Percentiles rank a stretch among this genome's conserved stretches.
phyloP scores from a whole-genome alignment of 257 asterid species.

The Leptodermis oblonga region DNA sequence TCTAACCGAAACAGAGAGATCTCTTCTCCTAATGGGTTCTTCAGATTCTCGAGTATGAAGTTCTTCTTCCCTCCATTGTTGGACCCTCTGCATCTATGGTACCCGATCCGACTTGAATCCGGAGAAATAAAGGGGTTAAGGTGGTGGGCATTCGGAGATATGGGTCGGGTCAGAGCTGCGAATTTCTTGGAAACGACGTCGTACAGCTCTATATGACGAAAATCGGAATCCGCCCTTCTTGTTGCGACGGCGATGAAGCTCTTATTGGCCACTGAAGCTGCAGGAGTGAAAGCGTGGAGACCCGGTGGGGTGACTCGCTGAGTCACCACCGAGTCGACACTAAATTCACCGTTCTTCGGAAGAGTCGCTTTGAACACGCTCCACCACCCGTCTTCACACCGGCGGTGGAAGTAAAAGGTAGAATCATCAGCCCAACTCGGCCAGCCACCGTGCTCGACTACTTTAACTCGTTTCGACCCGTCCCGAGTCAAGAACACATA shows the following conservation, averaged over 20 bases:
- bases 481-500: conserved; percentile 58
- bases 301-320: conserved; percentile 83
- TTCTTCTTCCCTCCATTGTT: conserved; percentile 25
- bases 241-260: conserved; percentile 77
- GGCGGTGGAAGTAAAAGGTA: conserved; percentile 72
- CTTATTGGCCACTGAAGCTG: conserved; percentile 47
- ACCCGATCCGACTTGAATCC: conserved; percentile 54
- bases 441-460: conserved; percentile 90
- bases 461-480: conserved; percentile 71
- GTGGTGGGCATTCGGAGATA: conserved; percentile 62
- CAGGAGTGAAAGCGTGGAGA: conserved; percentile 89
- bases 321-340: conserved; percentile 35
- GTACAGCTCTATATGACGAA: conserved; percentile 71
- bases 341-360: conserved; percentile 18
- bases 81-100: conserved; percentile 66
- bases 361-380: conserved; percentile 61
- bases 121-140: conserved; percentile 73
- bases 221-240: conserved; percentile 55
- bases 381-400: conserved; percentile 89
- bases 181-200: conserved; percentile 41
- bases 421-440: conserved; percentile 85
- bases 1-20: conserved; percentile 66
- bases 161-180: conserved; percentile 42
- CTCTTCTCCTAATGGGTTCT: conserved; percentile 39
- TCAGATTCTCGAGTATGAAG: conserved; percentile 53